phyloP scores from a whole-genome alignment of 306 rosid species.

The Glycyrrhiza uralensis region DNA sequence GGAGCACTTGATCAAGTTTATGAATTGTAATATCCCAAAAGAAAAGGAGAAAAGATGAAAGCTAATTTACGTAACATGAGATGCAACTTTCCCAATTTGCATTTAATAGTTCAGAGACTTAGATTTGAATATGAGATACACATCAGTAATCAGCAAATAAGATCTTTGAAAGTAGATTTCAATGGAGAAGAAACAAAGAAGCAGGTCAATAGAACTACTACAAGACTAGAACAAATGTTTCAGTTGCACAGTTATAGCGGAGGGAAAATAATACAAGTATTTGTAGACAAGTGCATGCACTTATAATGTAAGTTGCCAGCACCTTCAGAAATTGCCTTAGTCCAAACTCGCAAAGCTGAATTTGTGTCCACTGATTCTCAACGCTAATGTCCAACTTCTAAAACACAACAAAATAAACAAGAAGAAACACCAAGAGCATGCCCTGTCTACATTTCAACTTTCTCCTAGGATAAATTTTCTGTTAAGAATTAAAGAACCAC shows the following conservation, averaged over 20 bases:
- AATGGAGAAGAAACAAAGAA: background rate
- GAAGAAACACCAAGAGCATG: background rate
- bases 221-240: no score
- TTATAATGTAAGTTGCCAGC: background rate
- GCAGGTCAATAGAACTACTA: background rate
- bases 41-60: background rate
- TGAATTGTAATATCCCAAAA: background rate
- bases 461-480: no score
- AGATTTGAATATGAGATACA: background rate
- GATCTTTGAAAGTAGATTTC: background rate
- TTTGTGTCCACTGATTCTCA: background rate
- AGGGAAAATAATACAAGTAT: background rate
- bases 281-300: background rate
- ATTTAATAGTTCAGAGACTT: background rate
- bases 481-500: background rate
- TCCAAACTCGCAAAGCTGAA: background rate
- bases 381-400: background rate
- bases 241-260: background rate
- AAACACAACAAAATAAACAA: background rate
- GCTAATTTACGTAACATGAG: background rate
- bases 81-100: slow-evolving; percentile 1
- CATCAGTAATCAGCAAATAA: background rate
- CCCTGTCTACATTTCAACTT: background rate
- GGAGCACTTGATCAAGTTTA: background rate
- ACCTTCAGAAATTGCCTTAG: background rate